phyloP scores from a whole-genome alignment of 2,329 filamentous ascomycete species.

The Myriosclerotinia curreyana region DNA sequence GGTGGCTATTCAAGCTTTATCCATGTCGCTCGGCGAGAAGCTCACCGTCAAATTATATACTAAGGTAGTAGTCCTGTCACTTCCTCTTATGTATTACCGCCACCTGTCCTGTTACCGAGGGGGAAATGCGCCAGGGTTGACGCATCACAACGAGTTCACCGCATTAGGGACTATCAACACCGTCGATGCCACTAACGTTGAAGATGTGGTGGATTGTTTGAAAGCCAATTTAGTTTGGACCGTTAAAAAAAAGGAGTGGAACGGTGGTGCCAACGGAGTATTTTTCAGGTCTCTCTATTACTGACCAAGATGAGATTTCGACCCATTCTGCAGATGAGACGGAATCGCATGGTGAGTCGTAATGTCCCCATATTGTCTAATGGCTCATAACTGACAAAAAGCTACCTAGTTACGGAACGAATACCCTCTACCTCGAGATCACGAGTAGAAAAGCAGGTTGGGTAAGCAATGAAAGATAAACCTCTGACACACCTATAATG shows the following conservation, averaged over 20 bases:
- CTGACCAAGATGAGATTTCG: conserved; percentile 31
- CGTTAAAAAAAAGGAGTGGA: conserved; percentile 27
- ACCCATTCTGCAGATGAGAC: conserved; percentile 25
- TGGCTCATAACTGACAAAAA: not conserved
- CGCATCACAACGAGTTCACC: conserved; percentile 32
- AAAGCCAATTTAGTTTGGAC: conserved; percentile 32
- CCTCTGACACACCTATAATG: not conserved
- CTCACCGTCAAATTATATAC: not conserved
- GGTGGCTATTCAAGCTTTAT: conserved; percentile 7
- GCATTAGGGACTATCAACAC: conserved; percentile 23
- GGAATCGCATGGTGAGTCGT: conserved; percentile 26
- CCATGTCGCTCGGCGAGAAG: not conserved
- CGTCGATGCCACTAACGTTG: conserved; percentile 23
- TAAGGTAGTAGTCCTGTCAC: not conserved
- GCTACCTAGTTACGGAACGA: conserved; percentile 24
- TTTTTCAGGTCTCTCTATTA: conserved; percentile 27
- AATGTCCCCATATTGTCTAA: not conserved
- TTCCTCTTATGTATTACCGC: not conserved
- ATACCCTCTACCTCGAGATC: conserved; percentile 29
- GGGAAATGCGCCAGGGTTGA: conserved; percentile 23
- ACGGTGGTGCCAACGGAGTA: conserved; percentile 13
- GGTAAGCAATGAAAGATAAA: not conserved
- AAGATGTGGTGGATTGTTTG: conserved; percentile 27
- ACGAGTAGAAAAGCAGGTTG: conserved; percentile 20
- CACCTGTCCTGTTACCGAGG: not conserved